Conservation (phyloP, 2,329 filamentous ascomycete species). For the Phyllosticta citriasiana region DNA sequence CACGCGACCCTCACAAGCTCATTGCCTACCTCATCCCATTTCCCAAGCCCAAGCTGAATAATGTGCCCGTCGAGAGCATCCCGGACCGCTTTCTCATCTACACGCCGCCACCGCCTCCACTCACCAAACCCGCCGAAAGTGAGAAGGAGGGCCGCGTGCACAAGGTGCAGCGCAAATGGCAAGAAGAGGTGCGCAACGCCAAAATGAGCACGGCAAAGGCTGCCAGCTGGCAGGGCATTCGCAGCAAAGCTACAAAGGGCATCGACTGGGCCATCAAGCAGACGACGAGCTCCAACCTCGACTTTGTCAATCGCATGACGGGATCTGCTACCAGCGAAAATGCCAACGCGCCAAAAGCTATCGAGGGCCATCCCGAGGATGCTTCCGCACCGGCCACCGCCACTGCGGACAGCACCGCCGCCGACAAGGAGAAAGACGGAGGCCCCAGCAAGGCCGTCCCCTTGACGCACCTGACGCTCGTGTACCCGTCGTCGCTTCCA, state of each 20-base stretch:
- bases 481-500: constrained; percentile 28
- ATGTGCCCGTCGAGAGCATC: constrained; percentile 22
- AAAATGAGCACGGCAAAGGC: constrained; percentile 32
- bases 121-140: constrained; percentile 30
- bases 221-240: constrained; percentile 33
- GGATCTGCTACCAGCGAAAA: constrained; percentile 9
- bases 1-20: constrained; percentile 32
- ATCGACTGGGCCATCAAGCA: constrained; percentile 32
- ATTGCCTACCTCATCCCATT: constrained; percentile 36
- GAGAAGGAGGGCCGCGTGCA: constrained; percentile 34
- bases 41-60: constrained; percentile 30
- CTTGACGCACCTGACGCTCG: constrained; percentile 32
- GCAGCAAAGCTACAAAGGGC: constrained; percentile 30
- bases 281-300: constrained; percentile 33
- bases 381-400: neutral
- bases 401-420: neutral
- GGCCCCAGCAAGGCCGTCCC: constrained; percentile 26
- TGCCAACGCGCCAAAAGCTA: neutral
- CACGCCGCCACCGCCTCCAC: constrained; percentile 34
- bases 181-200: constrained; percentile 35
- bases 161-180: constrained; percentile 37
- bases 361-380: neutral
- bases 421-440: neutral
- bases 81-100: constrained; percentile 36
- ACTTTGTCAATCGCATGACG: constrained; percentile 34